Conservation (phyloP, 495 filamentous ascomycete species). For the Penicillium turbatum region DNA sequence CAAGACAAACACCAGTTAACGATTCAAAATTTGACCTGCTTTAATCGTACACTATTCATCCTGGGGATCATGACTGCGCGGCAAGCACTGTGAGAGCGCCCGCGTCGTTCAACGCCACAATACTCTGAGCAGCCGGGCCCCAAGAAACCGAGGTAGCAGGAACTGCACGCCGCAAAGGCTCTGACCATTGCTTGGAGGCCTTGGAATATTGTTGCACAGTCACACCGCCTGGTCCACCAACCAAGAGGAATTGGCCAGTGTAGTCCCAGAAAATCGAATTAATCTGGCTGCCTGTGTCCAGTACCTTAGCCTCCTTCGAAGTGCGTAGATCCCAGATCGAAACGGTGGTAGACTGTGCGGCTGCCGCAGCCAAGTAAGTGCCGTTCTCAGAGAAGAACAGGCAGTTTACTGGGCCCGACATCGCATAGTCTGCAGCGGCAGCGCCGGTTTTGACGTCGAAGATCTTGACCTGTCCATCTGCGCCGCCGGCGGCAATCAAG, state of each 20-base stretch:
- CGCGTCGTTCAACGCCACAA: constrained; percentile 68
- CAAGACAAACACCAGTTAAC: constrained; percentile 24
- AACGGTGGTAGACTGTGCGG: constrained; percentile 66
- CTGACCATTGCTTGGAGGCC: constrained; percentile 78
- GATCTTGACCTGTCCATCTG: constrained; percentile 72
- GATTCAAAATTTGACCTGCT: constrained; percentile 22
- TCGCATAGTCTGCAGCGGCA: constrained; percentile 64
- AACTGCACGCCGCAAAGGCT: constrained; percentile 72
- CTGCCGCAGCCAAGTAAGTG: constrained; percentile 83
- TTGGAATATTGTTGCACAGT: constrained; percentile 87
- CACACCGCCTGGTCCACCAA: constrained; percentile 73
- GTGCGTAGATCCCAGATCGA: constrained; percentile 90
- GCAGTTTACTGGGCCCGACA: constrained; percentile 62
- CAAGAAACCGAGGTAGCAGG: constrained; percentile 70
- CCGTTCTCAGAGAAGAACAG: constrained; percentile 94
- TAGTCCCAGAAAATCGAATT: constrained; percentile 82
- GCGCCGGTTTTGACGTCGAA: constrained; percentile 75
- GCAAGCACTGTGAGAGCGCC: constrained; percentile 67
- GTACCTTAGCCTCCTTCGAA: constrained; percentile 66
- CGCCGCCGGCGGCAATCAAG: constrained; percentile 78
- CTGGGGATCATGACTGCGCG: constrained; percentile 41
- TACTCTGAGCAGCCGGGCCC: constrained; percentile 67
- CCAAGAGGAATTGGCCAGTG: constrained; percentile 87
- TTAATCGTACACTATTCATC: constrained; percentile 30
- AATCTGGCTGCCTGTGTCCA: constrained; percentile 76